Conservation (phyloP, 345 rosid genomes). For the Gossypioides kirkii region DNA sequence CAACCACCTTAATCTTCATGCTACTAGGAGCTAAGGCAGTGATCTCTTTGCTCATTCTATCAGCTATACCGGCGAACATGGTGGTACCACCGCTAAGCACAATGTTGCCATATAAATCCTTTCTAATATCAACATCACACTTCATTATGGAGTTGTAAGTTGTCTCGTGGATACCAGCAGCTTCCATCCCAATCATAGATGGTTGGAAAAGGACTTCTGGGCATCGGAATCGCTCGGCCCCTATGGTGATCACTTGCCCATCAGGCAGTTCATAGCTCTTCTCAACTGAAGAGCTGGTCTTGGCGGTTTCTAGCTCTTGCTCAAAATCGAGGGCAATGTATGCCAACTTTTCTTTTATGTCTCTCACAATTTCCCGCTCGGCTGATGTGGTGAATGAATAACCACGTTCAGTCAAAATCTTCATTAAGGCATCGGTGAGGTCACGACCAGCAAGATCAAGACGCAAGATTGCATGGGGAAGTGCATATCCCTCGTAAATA, state of each 20-base stretch:
- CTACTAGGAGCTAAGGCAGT: conserved; percentile 62
- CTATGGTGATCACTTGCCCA: conserved; percentile 11
- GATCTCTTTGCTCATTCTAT: conserved; percentile 74
- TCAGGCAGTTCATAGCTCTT: conserved; percentile 66
- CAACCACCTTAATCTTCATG: neutral
- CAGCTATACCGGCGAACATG: conserved; percentile 64
- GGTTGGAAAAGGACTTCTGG: conserved; percentile 69
- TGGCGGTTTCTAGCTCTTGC: conserved; percentile 23
- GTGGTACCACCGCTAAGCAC: conserved; percentile 16
- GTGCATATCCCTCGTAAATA: conserved; percentile 66
- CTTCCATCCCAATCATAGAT: conserved; percentile 15
- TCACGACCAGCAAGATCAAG: conserved; percentile 69
- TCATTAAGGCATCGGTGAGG: conserved; percentile 58
- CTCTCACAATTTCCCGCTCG: conserved; percentile 64
- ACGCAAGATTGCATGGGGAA: conserved; percentile 63
- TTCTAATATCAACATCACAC: too few relatives aligned
- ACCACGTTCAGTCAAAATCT: conserved; percentile 65
- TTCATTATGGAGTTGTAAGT: too few relatives aligned
- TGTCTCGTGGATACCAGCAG: too few relatives aligned
- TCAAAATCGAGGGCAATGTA: conserved; percentile 1
- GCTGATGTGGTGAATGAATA: conserved; percentile 71
- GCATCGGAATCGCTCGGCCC: conserved; percentile 58
- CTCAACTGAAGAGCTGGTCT: conserved; percentile 51
- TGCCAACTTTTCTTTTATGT: conserved; percentile 61
- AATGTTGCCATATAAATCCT: too few relatives aligned